Base-by-base conservation (phyloP, 768 basidiomycete genomes). In the Leccinum rimulosum region DNA sequence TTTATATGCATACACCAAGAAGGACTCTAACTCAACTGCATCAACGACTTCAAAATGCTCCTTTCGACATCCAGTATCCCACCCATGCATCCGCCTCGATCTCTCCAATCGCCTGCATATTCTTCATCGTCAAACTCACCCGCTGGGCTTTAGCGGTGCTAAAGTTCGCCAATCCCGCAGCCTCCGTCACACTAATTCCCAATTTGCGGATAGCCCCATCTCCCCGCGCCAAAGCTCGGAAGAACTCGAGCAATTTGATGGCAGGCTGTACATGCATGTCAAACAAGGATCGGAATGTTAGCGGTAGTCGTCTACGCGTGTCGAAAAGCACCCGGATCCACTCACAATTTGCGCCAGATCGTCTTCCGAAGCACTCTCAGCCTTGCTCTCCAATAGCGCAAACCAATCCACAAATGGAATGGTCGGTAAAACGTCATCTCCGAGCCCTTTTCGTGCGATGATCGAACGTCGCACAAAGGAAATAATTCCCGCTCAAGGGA, bases 351-450 rank as follows among this genome's bases (percentile, higher is more conserved):
- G 55, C 12, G 40, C 57, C 48, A 75, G 49, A 43, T 74, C 72
- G 8, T 72, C 70, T 17, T 66, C 65, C 0, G 61, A 65, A 1
- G 68, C 61, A 1, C 28, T 50, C n/a, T 63, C 57, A 0, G 62
- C 65, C 52, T 56, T 64, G 14, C 57, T 56, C 51, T 71, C 66
- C 38, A 79, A 58, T 9, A 56, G 33, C 4, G 59, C 49, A n/a
- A 76, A 64, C 78, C 78, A 79, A 0, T 76, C 73, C 0, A 27
- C 52, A 31, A 73, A 75, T 0, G 77, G 67, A 2, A 77, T 64
- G 47, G 77, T 57, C 1, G 71, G 69, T 1, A 79, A 64, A 8
- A 52, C 33, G 4, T 55, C 11, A 51, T 52, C 33, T 0, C 30
- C 49, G 0, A 63, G 55, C 22, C 8, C 40, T 38, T 61, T 61